Conservation (phyloP, 352 stramenopile species). For the Phytophthora podocarpi region DNA sequence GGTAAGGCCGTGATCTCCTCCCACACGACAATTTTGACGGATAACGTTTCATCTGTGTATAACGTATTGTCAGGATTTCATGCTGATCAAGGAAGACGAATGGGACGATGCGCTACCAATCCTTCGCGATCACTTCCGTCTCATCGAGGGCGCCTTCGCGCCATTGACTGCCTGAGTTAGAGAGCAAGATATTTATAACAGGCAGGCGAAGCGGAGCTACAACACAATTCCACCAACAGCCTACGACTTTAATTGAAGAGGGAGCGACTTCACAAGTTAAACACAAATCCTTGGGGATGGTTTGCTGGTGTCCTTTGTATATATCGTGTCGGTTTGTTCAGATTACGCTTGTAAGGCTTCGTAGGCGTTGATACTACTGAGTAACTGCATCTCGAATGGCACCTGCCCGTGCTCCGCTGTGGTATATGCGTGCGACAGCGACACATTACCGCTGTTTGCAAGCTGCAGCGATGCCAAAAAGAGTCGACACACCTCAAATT, state of each 20-base stretch:
- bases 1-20: too few species aligned
- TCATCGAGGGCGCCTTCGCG: conserved; percentile 52
- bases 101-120: conserved; percentile 58
- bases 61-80: conserved; percentile 74
- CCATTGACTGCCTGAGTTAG: conserved; percentile 31
- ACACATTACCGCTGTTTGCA: conserved; percentile 90
- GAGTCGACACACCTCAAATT: conserved; percentile 87
- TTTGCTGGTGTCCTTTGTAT: conserved; percentile 20
- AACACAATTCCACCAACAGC: too few species aligned
- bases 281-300: too few species aligned
- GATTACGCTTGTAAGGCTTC: conserved; percentile 53
- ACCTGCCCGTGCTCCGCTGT: conserved; percentile 57
- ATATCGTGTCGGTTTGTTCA: conserved; percentile 22
- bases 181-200: conserved; percentile 14
- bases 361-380: conserved; percentile 65
- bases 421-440: conserved; percentile 74
- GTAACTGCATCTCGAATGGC: conserved; percentile 76
- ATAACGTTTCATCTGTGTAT: too few species aligned
- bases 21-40: too few species aligned
- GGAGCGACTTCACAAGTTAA: too few species aligned
- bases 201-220: not conserved
- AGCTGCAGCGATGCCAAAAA: conserved; percentile 93
- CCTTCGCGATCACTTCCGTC: conserved; percentile 46
- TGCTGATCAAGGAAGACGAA: conserved; percentile 78
- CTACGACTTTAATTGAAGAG: too few species aligned